Evolutionary conservation across 2,329 filamentous ascomycete genomes (phyloP).

Genomic region (Exophiala sp.): DNA sequence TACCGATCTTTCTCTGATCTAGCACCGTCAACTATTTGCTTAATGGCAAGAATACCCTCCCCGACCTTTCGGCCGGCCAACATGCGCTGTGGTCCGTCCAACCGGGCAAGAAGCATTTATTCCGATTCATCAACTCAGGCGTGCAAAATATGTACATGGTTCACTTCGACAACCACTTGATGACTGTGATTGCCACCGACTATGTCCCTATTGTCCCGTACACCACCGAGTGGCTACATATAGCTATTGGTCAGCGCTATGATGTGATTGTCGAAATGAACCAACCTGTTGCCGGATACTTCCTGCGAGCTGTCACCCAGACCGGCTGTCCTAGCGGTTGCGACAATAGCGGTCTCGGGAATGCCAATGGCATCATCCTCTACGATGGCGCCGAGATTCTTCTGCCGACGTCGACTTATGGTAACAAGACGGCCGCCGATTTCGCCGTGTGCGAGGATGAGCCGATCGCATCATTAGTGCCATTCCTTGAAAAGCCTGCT

Average conservation of each 20-base stretch:
- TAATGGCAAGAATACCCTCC: constrained; percentile 25
- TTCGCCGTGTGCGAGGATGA: constrained; percentile 30
- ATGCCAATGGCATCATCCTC: constrained; percentile 29
- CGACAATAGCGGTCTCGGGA: constrained; percentile 22
- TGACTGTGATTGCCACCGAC: constrained; percentile 53
- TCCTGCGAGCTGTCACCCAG: constrained; percentile 33
- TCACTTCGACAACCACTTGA: constrained; percentile 47
- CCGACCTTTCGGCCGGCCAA: constrained; percentile 22
- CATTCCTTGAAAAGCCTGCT: constrained; percentile 27
- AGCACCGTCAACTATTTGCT: constrained; percentile 27
- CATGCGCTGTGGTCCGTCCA: constrained; percentile 28
- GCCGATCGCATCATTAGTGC: constrained; percentile 27
- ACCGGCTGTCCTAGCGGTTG: constrained; percentile 27
- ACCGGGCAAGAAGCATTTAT: constrained; percentile 32
- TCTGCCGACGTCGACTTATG: constrained; percentile 29
- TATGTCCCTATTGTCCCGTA: constrained; percentile 53
- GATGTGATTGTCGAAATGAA: constrained; percentile 43
- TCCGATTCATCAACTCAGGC: constrained; percentile 39
- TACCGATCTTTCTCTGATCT: neutral
- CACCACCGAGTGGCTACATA: constrained; percentile 41
- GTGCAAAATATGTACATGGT: constrained; percentile 50
- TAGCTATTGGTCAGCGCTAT: constrained; percentile 44
- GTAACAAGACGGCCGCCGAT: constrained; percentile 29
- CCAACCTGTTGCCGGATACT: constrained; percentile 38
- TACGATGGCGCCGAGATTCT: constrained; percentile 26